phyloP scores from a whole-genome alignment of 106 monocot species.

The Allium sativum region DNA sequence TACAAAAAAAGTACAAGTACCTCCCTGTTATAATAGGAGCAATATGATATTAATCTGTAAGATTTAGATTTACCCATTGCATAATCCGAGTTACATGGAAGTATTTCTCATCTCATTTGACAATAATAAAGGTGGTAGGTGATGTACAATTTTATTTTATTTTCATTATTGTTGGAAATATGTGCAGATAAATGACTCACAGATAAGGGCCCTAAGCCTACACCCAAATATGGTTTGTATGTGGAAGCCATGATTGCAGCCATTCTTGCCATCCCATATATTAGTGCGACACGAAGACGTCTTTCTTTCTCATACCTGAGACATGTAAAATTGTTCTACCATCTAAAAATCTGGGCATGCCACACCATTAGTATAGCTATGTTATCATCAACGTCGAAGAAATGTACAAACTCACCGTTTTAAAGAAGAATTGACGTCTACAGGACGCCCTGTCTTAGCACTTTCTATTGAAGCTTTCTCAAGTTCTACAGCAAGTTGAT shows the following conservation, averaged over 20 bases:
- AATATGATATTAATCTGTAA: neutral
- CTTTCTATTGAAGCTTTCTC: constrained; percentile 71
- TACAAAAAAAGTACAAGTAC: constrained; percentile 18
- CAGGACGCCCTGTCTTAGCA: constrained; percentile 36
- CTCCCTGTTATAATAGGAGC: constrained; percentile 1
- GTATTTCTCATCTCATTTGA: too few species aligned
- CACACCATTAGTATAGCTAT: too few species aligned
- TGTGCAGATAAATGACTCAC: constrained; percentile 29
- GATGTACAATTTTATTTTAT: too few species aligned
- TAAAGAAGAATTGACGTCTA: constrained; percentile 64
- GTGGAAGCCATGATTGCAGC: constrained; percentile 97
- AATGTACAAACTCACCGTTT: constrained; percentile 36
- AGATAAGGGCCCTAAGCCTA: constrained; percentile 92
- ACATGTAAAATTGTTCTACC: constrained; percentile 1
- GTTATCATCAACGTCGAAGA: too few species aligned
- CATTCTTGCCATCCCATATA: constrained; percentile 95
- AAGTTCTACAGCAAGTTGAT: constrained; percentile 89
- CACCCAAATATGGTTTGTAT: constrained; percentile 91
- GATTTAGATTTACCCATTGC: too few species aligned
- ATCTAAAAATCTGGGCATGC: too few species aligned
- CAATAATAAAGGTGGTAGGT: too few species aligned
- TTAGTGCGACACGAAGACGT: constrained; percentile 76
- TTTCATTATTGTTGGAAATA: too few species aligned
- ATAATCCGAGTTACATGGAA: too few species aligned
- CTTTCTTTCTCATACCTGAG: constrained; percentile 88